phyloP scores from a whole-genome alignment of 352 stramenopile genomes.

The Pythium aristosporum region DNA sequence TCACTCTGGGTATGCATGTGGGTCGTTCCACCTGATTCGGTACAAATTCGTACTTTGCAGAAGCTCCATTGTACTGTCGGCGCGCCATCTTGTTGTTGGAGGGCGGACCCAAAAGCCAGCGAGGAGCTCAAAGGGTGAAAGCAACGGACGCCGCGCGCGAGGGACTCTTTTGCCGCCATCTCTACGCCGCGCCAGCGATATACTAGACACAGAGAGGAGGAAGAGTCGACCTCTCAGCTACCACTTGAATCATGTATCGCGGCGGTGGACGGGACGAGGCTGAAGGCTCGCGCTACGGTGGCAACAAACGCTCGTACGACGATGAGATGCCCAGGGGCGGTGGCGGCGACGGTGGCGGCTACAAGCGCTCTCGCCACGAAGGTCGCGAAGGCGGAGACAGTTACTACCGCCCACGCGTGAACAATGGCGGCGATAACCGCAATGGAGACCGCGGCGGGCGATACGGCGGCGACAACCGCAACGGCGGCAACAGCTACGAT shows the following conservation, averaged over 20 bases:
- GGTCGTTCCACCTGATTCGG: too few species aligned
- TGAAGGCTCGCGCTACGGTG: slow-evolving; percentile 27
- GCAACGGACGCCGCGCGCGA: neutral
- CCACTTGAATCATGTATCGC: slow-evolving; percentile 26
- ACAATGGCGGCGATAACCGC: slow-evolving; percentile 49
- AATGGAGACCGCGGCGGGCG: slow-evolving; percentile 32
- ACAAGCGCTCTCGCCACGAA: slow-evolving; percentile 53
- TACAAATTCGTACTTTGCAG: slow-evolving; percentile 2
- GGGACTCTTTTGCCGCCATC: neutral
- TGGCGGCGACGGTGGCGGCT: slow-evolving; percentile 11
- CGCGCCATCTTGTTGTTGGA: slow-evolving; percentile 9
- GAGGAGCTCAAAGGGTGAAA: neutral
- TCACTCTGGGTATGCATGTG: neutral
- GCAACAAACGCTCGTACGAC: slow-evolving; percentile 59
- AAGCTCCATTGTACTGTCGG: neutral
- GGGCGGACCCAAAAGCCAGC: slow-evolving; percentile 4
- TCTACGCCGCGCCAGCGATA: too few species aligned
- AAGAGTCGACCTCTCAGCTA: neutral
- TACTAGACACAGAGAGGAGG: neutral
- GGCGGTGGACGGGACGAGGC: slow-evolving; percentile 24
- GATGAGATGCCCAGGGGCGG: slow-evolving; percentile 5
- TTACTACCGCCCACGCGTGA: too few species aligned
- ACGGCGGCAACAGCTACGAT: slow-evolving; percentile 26
- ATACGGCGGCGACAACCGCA: slow-evolving; percentile 52
- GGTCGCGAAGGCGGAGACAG: neutral